Conservation (phyloP, 1,139 yeast species). For the Hansenula lynferdii region DNA sequence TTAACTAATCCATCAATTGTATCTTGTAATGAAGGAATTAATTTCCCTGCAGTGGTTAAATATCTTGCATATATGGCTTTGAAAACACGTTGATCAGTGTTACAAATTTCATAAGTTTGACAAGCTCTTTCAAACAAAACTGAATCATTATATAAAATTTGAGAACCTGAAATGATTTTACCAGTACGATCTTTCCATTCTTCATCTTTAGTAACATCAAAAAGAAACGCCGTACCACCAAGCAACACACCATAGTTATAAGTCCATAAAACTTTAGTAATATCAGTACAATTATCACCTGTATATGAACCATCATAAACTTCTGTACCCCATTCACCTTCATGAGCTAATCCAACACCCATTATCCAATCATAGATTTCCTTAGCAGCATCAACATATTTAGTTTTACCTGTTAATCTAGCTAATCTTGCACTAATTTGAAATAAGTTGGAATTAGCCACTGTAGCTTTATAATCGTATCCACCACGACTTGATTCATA, state of each 20-base stretch:
- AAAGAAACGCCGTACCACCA: slow-evolving; percentile 69
- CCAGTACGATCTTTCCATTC: slow-evolving; percentile 53
- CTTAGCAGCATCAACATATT: slow-evolving; percentile 63
- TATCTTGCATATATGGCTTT: slow-evolving; percentile 68
- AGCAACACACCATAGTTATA: slow-evolving; percentile 75
- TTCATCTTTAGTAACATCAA: slow-evolving; percentile 54
- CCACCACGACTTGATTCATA: slow-evolving; percentile 74
- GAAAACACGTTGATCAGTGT: slow-evolving; percentile 74
- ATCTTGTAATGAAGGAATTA: slow-evolving; percentile 47
- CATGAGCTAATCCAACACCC: slow-evolving; percentile 42
- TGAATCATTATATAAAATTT: slow-evolving; percentile 41
- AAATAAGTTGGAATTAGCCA: slow-evolving; percentile 75
- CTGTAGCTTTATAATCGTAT: slow-evolving; percentile 73
- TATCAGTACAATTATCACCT: slow-evolving; percentile 48
- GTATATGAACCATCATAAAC: slow-evolving; percentile 75
- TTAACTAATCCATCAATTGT: slow-evolving; percentile 40
- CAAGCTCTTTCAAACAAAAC: slow-evolving; percentile 70
- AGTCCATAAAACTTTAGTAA: slow-evolving; percentile 61
- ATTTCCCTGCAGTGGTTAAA: slow-evolving; percentile 52
- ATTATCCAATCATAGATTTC: slow-evolving; percentile 67
- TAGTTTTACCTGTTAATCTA: slow-evolving; percentile 57
- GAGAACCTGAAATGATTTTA: slow-evolving; percentile 47
- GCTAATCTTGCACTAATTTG: slow-evolving; percentile 76
- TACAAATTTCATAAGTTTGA: slow-evolving; percentile 52
- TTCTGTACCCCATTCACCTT: slow-evolving; percentile 32